Evolutionary conservation across 1,139 yeast species (phyloP).

Genomic region (Zhuliangozyma parablackwelliae): DNA sequence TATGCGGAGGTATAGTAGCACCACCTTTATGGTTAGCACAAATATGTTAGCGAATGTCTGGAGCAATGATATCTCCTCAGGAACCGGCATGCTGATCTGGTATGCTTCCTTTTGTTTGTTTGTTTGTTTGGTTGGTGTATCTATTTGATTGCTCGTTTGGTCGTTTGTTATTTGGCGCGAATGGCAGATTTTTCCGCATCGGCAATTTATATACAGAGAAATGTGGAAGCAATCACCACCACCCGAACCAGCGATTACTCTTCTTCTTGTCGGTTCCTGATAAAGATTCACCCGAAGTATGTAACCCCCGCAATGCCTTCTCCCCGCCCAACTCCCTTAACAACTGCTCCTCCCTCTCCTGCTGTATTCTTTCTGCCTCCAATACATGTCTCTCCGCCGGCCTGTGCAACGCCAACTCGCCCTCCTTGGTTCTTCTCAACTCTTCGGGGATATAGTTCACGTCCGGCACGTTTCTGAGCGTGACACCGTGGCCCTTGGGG

Average conservation of each 20-base stretch:
- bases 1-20: conserved; percentile 2
- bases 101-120: too few relatives aligned
- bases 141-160: too few relatives aligned
- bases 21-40: conserved; percentile 5
- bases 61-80: conserved; percentile 7
- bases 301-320: conserved; percentile 23
- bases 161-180: too few relatives aligned
- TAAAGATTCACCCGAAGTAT: conserved; percentile 26
- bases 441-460: conserved; percentile 39
- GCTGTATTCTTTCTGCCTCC: conserved; percentile 69
- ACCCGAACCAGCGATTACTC: not conserved
- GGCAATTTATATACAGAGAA: too few relatives aligned
- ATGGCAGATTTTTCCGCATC: too few relatives aligned
- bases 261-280: not conserved
- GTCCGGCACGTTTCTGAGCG: conserved; percentile 40
- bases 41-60: conserved; percentile 7
- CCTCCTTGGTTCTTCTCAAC: conserved; percentile 37
- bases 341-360: conserved; percentile 64
- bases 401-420: conserved; percentile 54
- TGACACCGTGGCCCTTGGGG: conserved; percentile 33
- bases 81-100: conserved; percentile 8
- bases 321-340: conserved; percentile 51
- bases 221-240: not conserved
- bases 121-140: too few relatives aligned
- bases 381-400: conserved; percentile 71